Conservation (phyloP, 2,329 filamentous ascomycete genomes). For the Colletotrichum lupini region DNA sequence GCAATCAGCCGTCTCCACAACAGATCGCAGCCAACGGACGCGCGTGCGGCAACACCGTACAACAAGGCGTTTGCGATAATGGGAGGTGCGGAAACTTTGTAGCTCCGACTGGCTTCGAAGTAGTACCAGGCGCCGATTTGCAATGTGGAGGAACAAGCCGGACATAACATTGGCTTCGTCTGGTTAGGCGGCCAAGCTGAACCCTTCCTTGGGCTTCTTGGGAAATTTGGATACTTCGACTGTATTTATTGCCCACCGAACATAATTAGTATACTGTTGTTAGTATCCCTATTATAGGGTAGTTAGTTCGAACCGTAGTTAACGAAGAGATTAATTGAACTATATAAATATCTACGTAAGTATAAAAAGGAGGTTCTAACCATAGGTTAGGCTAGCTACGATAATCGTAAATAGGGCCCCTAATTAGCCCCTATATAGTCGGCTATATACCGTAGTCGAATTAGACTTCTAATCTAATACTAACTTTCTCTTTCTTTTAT, state of each 20-base stretch:
- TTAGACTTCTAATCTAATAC: no score
- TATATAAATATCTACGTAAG: no score
- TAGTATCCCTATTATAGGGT: no score
- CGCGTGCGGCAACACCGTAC: neutral
- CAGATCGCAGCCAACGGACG: constrained; percentile 18
- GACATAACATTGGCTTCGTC: neutral
- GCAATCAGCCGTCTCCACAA: neutral
- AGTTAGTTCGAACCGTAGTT: no score
- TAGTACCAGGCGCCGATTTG: constrained; percentile 4
- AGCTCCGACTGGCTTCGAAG: constrained; percentile 17
- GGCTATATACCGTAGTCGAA: no score
- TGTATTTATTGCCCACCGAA: neutral
- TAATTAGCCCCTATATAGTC: no score
- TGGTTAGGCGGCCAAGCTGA: no score
- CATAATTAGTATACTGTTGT: neutral
- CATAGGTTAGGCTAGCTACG: no score
- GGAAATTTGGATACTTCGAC: neutral
- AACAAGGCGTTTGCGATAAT: constrained; percentile 22
- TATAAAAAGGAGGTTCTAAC: no score
- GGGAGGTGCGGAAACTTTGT: constrained; percentile 29
- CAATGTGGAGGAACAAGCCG: neutral
- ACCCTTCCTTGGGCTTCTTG: neutral
- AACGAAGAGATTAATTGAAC: no score
- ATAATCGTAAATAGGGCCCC: no score
- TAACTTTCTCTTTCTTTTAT: no score